Base-by-base conservation (phyloP, 2,329 filamentous ascomycete genomes). In the Didymella exigua region DNA sequence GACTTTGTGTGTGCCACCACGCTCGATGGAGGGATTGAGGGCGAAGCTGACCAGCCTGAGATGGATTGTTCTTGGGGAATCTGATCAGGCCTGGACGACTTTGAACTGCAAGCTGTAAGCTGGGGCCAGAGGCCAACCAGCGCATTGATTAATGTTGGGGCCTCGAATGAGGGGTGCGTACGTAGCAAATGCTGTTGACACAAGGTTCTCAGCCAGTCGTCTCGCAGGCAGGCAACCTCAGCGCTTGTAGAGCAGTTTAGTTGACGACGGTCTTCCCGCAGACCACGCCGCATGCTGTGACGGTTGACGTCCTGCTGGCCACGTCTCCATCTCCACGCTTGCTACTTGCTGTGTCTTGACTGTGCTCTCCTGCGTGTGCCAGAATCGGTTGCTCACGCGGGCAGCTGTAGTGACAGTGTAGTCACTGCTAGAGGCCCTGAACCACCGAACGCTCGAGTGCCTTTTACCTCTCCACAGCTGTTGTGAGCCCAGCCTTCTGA, bases 171-270 rank as follows among this genome's bases (percentile, higher is more conserved):
- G 36, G 21, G 44, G 4, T 14, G 30, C 10, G 43, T 48, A 48
- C 37, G 54, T 48, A 44, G 54, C 43, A 40, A 43, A 44, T 13
- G 26, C 16, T 18, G 30, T 26, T 48, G 54, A 52, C 48, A 52
- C 54, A 51, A 30, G 47, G 43, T 48, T 48, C 43, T 26, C 47
- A 44, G 48, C 54, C 52, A 55, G 48, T 56, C 24, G 54, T 63
- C 58, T 67, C 64, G 65, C 64, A 64, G 58, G 60, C 49, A 54
- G 49, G 43, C 50, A 59, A 49, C 58, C 61, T 63, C 67, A 69
- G 70, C 70, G 71, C 67, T 69, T 73, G 68, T 48, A 59, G 53
- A 54, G 50, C 46, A 49, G 49, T 6, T 21, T 52, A 49, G 48
- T 45, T 36, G 34, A 49, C 55, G 33, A 48, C 44, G 42, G 54